Percentiles rank a stretch among this genome's conserved stretches.
phyloP scores from a whole-genome alignment of 2,329 filamentous ascomycete species.

The Chaetomiaceae sp. region DNA sequence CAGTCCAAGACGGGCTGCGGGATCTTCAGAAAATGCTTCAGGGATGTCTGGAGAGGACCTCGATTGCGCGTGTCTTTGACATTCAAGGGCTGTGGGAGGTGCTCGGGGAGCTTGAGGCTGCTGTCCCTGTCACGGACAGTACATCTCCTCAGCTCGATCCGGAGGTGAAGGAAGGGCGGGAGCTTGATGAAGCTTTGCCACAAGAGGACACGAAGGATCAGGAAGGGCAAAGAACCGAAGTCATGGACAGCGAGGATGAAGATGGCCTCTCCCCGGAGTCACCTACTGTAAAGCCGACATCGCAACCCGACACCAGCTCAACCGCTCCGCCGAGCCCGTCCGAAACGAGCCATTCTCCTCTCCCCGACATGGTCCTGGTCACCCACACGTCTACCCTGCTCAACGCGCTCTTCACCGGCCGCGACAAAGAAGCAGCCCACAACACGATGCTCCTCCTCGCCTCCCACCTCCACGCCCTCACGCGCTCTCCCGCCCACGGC shows the following conservation, averaged over 20 bases:
- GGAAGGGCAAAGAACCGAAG: constrained; percentile 23
- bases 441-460: constrained; percentile 44
- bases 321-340: background rate
- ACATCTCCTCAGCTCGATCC: background rate
- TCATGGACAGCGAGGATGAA: constrained; percentile 41
- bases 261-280: constrained; percentile 27
- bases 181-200: background rate
- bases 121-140: background rate
- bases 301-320: background rate
- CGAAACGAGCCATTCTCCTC: background rate
- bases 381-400: constrained; percentile 52
- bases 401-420: constrained; percentile 47
- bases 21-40: constrained; percentile 27
- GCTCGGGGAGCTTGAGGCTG: constrained; percentile 44
- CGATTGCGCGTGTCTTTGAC: constrained; percentile 55
- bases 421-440: constrained; percentile 46
- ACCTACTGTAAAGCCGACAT: background rate
- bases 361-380: constrained; percentile 48
- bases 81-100: constrained; percentile 56
- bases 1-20: background rate
- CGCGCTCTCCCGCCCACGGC: constrained; percentile 35
- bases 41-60: constrained; percentile 45
- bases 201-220: background rate
- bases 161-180: background rate
- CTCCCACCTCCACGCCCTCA: constrained; percentile 42